phyloP scores from a whole-genome alignment of 495 filamentous ascomycete genomes.

The Alectoria sarmentosa region DNA sequence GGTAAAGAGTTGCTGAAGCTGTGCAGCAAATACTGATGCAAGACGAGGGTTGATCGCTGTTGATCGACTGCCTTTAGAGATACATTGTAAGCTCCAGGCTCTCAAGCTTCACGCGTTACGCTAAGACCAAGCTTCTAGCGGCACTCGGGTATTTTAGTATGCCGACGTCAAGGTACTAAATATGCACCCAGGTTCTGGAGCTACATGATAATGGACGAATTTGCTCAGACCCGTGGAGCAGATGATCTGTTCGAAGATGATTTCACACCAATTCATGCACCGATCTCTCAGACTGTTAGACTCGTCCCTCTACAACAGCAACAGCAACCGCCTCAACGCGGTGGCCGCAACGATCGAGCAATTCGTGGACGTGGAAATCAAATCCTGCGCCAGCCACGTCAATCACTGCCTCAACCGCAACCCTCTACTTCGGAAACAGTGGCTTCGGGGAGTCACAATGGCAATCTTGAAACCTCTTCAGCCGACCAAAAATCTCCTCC shows the following conservation, averaged over 20 bases:
- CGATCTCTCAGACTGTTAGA: conserved; percentile 26
- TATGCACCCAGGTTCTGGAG: background rate
- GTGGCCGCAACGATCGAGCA: background rate
- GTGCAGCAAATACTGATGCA: background rate
- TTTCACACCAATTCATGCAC: conserved; percentile 52
- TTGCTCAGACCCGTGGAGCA: conserved; percentile 58
- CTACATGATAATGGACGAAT: conserved; percentile 36
- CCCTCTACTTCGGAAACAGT: background rate
- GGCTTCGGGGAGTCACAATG: background rate
- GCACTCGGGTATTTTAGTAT: background rate
- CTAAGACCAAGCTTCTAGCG: background rate
- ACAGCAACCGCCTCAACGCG: background rate
- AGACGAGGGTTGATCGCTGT: background rate
- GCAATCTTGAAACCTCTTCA: background rate
- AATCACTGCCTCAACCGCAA: background rate
- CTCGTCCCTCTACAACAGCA: conserved; percentile 3
- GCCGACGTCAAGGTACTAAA: background rate
- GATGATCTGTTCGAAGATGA: conserved; percentile 71
- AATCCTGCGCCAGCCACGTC: conserved; percentile 3
- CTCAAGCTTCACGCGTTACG: conserved; percentile 17
- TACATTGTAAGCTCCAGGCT: conserved; percentile 15
- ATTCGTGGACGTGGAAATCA: conserved; percentile 5
- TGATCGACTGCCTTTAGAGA: background rate
- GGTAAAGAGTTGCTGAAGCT: background rate
- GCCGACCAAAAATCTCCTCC: background rate